A percentile compares a stretch with the other conserved stretches of the same genome.
These are phyloP conservation scores for Abrus precatorius DNA, from an alignment of 306 rosid species.

Conservation along the genomic window DNA sequence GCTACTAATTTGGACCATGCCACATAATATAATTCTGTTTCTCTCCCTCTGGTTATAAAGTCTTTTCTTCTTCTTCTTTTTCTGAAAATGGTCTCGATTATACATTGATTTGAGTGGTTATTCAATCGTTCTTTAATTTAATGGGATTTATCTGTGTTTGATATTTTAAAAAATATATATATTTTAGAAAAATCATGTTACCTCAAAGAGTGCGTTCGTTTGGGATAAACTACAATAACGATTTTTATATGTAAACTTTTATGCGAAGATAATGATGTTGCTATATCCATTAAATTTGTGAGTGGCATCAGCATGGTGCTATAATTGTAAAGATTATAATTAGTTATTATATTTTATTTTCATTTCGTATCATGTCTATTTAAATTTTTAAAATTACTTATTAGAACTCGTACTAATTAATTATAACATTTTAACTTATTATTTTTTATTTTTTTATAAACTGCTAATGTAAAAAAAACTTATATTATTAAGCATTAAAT, in stretches of 20 bases:
- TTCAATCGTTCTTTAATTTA: not conserved
- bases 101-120: not conserved
- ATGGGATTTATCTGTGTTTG: not conserved
- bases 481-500: too few relatives aligned
- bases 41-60: not conserved
- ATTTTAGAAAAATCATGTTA: not conserved
- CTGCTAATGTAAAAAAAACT: too few relatives aligned
- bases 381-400: not conserved
- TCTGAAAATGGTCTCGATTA: not conserved
- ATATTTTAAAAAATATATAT: not conserved
- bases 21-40: not conserved
- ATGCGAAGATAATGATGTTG: not conserved
- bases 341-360: too few relatives aligned
- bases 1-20: constrained; percentile 2
- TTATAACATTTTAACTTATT: too few relatives aligned
- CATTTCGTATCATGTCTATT: not conserved
- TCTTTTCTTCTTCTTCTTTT: not conserved
- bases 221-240: not conserved
- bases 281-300: not conserved
- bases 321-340: not conserved
- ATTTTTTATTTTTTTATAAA: too few relatives aligned
- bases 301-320: not conserved
- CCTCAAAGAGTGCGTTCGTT: not conserved
- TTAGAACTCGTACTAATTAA: not conserved
- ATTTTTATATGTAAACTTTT: constrained; percentile 1